Base-by-base conservation (phyloP, 176 grass and related monocot species). In the Dactylis glomerata region DNA sequence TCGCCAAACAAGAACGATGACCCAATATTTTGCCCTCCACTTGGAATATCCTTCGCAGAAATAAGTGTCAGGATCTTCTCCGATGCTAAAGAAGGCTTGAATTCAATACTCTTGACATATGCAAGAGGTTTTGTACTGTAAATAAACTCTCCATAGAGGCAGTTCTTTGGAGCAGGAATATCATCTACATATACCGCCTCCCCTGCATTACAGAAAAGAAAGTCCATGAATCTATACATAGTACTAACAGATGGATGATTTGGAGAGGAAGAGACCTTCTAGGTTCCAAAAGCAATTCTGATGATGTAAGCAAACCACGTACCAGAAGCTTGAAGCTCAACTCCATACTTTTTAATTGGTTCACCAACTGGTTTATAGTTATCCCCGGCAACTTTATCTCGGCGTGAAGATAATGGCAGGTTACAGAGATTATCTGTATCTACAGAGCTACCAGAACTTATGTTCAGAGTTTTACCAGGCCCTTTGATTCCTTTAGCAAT, bases 111-210 rank as follows among this genome's bases (percentile, higher is more conserved):
- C 57, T 84, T 89, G 33, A 94, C 84, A 82, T 84, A 75, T 84
- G 95, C 90, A 73, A 91, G 80, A 31, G 95, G 90, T 49, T 62
- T 71, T 40, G 92, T 71, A 84, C 90, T 97, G 58, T 94, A 97
- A 81, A 97, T 80, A 84, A 92, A 97, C 87, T 93, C 95, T 72
- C 90, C 92, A 42, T 89, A 73, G 1, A 97, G 88, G 38, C 92
- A 94, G 57, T 97, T 86, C 22, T 89, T 94, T 57, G 94, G 94
- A 63, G 83, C 22, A 64, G 88, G 83, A 86, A 92, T 87, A 75
- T 97, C 95, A 82, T 97, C 95, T 22, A 97, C 92, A 86, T 97
- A 97, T 30, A 97, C 44, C 2, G 90, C 92, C 84, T 97, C 94
- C 40, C 92, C 94, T 97, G 73, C 68, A 84, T 20, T 13, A 71